A percentile compares a stretch with the other conserved stretches of the same genome.
phyloP scores from a whole-genome alignment of 2,329 filamentous ascomycete species.

The Exophiala dermatitidis region DNA sequence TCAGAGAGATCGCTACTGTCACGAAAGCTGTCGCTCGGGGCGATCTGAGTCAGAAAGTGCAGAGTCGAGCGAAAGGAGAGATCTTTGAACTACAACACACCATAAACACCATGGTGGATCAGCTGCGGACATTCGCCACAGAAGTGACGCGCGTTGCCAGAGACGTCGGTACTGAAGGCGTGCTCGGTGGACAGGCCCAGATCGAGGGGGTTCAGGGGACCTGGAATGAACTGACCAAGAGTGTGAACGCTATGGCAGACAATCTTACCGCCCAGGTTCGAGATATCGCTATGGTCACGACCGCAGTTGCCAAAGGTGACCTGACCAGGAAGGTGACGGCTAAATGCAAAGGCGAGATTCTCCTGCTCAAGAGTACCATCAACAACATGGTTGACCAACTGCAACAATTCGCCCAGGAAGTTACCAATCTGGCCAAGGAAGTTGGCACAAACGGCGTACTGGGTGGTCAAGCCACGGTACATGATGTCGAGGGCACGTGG shows the following conservation, averaged over 20 bases:
- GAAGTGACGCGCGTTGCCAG: conserved; percentile 76
- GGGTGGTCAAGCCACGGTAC: conserved; percentile 89
- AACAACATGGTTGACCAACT: conserved; percentile 99
- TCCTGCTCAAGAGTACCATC: conserved; percentile 93
- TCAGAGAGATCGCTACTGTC: conserved; percentile 77
- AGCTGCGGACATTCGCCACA: conserved; percentile 73
- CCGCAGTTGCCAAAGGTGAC: conserved; percentile 70
- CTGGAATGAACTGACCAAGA: conserved; percentile 81
- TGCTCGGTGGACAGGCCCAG: conserved; percentile 72
- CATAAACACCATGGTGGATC: conserved; percentile 85
- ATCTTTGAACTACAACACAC: conserved; percentile 78
- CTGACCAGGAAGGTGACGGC: conserved; percentile 95
- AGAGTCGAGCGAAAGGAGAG: conserved; percentile 71
- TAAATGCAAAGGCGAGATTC: conserved; percentile 84
- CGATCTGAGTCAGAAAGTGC: conserved; percentile 77
- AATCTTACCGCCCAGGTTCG: conserved; percentile 83
- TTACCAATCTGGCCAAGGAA: conserved; percentile 91
- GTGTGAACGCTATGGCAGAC: conserved; percentile 82
- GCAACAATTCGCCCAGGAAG: conserved; percentile 92
- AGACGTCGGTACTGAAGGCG: conserved; percentile 78
- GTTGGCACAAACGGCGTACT: conserved; percentile 93
- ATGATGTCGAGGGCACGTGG: conserved; percentile 96
- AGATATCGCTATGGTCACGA: conserved; percentile 79
- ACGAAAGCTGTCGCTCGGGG: conserved; percentile 77
- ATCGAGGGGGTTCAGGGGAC: conserved; percentile 79